Evolutionary conservation across 176 grass and related monocot species (phyloP).

Genomic region (Aegilops sharonensis): DNA sequence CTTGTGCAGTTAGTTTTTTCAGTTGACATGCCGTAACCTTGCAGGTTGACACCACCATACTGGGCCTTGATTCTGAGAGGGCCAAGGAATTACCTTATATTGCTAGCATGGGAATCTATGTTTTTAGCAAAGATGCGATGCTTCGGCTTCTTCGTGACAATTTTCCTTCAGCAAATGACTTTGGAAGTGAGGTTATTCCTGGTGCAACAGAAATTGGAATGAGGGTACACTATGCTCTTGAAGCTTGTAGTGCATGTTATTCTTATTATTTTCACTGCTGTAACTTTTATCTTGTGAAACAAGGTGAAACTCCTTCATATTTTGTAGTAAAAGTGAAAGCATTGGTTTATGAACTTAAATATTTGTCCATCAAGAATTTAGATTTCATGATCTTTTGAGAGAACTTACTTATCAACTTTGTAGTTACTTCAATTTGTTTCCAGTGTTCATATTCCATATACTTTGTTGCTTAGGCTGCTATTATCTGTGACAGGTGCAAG

Average conservation of each 20-base stretch:
- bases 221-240: conserved; percentile 65
- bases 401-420: not conserved
- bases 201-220: conserved; percentile 84
- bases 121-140: conserved; percentile 95
- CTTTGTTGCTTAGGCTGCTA: conserved; percentile 19
- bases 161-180: conserved; percentile 86
- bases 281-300: not conserved
- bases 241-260: not conserved
- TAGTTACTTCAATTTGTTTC: not conserved
- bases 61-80: conserved; percentile 70
- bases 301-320: not conserved
- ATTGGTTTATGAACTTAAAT: too few species aligned
- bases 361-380: too few species aligned
- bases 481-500: conserved; percentile 74
- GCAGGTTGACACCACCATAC: conserved; percentile 90
- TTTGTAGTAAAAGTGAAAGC: not conserved
- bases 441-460: not conserved
- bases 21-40: conserved; percentile 28
- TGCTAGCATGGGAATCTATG: conserved; percentile 99
- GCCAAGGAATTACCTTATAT: conserved; percentile 90
- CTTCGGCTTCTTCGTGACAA: conserved; percentile 68
- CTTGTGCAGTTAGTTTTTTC: conserved; percentile 1
- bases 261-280: not conserved
- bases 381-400: too few species aligned
- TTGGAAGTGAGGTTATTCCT: conserved; percentile 98